Conservation (phyloP, 164 flowering plant species). For the Nymphaea colorata region DNA sequence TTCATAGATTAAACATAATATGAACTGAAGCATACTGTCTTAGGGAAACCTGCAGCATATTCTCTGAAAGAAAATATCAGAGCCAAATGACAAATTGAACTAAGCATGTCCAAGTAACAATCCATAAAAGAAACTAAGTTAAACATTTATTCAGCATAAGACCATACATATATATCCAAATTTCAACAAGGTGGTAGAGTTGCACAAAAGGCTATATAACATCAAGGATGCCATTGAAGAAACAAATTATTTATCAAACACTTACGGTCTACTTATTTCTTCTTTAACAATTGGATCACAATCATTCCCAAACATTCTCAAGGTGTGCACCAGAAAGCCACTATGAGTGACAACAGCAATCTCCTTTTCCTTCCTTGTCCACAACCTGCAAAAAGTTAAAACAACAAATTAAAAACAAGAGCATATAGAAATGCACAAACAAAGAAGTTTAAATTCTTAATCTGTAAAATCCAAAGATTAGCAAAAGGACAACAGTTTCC, state of each 20-base stretch:
- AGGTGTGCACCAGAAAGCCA: constrained; percentile 56
- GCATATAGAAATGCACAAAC: neutral
- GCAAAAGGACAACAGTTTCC: too few species aligned
- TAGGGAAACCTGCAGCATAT: neutral
- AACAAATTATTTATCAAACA: constrained; percentile 3
- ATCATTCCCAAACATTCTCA: constrained; percentile 45
- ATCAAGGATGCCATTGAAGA: neutral
- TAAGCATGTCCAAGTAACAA: neutral
- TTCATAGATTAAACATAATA: too few species aligned
- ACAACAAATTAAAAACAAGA: neutral
- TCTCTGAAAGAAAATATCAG: neutral
- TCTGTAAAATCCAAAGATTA: neutral
- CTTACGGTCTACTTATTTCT: constrained; percentile 67
- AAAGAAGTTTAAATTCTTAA: neutral
- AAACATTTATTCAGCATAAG: neutral
- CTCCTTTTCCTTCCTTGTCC: constrained; percentile 82
- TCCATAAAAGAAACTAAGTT: neutral
- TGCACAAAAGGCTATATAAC: neutral
- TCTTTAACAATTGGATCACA: constrained; percentile 47
- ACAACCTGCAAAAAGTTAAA: constrained; percentile 40
- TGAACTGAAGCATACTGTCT: neutral
- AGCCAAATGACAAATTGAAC: neutral
- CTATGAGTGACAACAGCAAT: constrained; percentile 84
- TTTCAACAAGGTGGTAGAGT: neutral
- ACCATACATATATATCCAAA: neutral